Conservation (phyloP, 1,284 basidiomycete genomes). For the Sanguinoderma infundibulare region DNA sequence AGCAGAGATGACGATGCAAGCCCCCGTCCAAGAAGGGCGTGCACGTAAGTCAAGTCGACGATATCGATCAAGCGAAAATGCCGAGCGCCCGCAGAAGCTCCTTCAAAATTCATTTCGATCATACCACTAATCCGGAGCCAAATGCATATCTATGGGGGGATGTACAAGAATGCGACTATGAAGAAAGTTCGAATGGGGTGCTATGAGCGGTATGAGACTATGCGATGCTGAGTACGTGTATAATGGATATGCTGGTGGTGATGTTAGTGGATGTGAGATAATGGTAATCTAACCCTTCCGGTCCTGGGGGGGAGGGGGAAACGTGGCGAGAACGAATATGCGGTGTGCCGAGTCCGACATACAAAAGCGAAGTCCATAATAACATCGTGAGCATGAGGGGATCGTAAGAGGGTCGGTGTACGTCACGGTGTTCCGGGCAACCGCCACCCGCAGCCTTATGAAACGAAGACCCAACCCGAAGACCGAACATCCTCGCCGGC, state of each 20-base stretch:
- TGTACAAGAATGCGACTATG: conserved; percentile 14
- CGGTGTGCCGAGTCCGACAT: background rate
- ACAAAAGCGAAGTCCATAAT: background rate
- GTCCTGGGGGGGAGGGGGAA: background rate
- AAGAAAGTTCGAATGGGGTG: conserved; percentile 7
- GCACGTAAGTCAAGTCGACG: no score
- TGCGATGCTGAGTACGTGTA: background rate
- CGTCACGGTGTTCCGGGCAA: background rate
- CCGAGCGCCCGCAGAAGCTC: background rate
- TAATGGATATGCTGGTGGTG: background rate
- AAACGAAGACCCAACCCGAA: conserved; percentile 67
- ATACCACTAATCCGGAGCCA: background rate
- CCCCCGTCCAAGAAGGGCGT: no score
- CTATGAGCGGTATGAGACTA: background rate
- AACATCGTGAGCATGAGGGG: background rate
- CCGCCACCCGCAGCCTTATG: conserved; percentile 11
- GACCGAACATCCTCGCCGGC: conserved; percentile 59
- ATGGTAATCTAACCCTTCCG: conserved; percentile 9
- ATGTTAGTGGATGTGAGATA: background rate
- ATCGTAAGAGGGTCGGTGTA: background rate
- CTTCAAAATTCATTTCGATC: background rate
- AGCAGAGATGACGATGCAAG: background rate
- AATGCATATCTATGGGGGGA: conserved; percentile 4
- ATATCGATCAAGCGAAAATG: no score
- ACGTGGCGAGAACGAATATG: conserved; percentile 14